Conservation (phyloP, 305 asterid species). For the Ilex paraguariensis region DNA sequence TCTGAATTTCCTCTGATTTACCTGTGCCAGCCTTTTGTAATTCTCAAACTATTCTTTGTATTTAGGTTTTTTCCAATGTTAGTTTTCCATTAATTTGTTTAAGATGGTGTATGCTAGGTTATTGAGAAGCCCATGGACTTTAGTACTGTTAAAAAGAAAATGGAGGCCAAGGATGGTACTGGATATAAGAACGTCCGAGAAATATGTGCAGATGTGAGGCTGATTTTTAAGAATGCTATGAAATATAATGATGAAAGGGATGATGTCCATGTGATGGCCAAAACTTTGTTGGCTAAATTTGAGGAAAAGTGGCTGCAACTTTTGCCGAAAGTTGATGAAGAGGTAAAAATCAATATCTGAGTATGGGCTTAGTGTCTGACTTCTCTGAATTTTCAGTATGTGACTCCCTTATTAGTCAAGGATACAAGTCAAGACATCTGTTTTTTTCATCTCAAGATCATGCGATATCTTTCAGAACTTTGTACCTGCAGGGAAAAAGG, state of each 20-base stretch:
- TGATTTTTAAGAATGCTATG: slow-evolving; percentile 75
- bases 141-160: slow-evolving; percentile 64
- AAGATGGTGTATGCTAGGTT: slow-evolving; percentile 32
- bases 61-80: slow-evolving; percentile 1
- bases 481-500: slow-evolving; percentile 42
- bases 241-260: slow-evolving; percentile 59
- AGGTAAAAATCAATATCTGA: slow-evolving; percentile 30
- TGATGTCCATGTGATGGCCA: slow-evolving; percentile 71
- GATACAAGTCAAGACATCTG: not conserved
- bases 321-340: slow-evolving; percentile 74
- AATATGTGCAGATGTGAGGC: slow-evolving; percentile 62
- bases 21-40: not conserved
- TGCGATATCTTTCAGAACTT: slow-evolving; percentile 14
- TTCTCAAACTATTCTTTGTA: not conserved
- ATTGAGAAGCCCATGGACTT: slow-evolving; percentile 83
- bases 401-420: not conserved
- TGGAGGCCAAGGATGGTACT: slow-evolving; percentile 67
- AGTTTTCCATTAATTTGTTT: slow-evolving; percentile 7
- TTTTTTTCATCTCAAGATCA: slow-evolving; percentile 7
- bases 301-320: slow-evolving; percentile 75
- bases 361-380: not conserved
- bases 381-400: slow-evolving; percentile 10
- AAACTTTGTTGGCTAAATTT: slow-evolving; percentile 56
- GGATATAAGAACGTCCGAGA: slow-evolving; percentile 69
- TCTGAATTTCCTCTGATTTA: not conserved